Evolutionary conservation across 2,329 filamentous ascomycete species (phyloP), one percentile per base, ranked within the genome.

Genomic region (Beauveria scarabaeidicola): DNA sequence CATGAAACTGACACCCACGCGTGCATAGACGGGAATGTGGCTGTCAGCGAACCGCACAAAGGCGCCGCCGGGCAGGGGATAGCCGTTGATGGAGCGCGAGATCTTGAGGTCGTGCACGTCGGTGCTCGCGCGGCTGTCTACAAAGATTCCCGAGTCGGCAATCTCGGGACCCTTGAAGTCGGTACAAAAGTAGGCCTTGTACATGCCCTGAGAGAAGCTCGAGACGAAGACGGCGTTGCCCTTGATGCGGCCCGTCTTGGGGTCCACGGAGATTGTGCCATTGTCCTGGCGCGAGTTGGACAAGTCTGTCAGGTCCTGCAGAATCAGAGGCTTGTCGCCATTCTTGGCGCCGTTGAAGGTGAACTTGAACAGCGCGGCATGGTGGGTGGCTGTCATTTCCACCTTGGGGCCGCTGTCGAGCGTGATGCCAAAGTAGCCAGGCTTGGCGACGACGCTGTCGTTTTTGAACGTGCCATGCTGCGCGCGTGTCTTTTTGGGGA

Each of bases 1-100:
- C 65, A 90, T 84, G 69, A 89, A 88, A 63, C 87, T 90, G 8
- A 89, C 74, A 0, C 87, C 87, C 6, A 88, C 84, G 36, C 88
- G 80, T 11, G 80, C 86, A 8, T 81, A 69, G n/a, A 91, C 79
- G 2, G 80, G 78, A 2, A 75, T 74, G 46, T 77, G 70, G 0
- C 67, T 69, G 0, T 78, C 74, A 17, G 80, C 69, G 65, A 90
- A 89, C 47, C 83, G 78, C 23, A 83, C 78, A 72, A 85, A 90
- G 1, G 81, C 85, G 5, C 87, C 87, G 0, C 78, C 83, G 0
- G 84, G 83, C 2, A 85, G 70, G 2, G 78, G 78, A 40, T 81
- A 81, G 11, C 74, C 76, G 63, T 82, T 81, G 61, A 81, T 77
- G 2, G 77, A 79, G 6, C 75, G 69, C 2, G 75, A 77, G 2